Conservation (phyloP, 1,139 yeast species). For the Hansenula sp. region DNA sequence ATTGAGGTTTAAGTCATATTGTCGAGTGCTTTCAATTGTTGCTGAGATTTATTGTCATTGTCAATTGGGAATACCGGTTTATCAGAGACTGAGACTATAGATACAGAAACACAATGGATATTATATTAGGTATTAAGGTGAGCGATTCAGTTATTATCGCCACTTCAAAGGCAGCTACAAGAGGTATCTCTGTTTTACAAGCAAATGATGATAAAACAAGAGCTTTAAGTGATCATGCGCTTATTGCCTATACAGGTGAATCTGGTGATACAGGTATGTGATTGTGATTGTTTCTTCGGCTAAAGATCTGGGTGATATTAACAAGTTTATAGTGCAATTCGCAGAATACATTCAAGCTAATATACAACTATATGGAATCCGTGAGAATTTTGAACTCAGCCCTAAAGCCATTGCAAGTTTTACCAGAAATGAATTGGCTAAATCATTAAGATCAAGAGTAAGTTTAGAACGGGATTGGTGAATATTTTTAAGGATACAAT, state of each 20-base stretch:
- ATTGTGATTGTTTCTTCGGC: neutral
- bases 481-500: too few relatives aligned
- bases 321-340: constrained; percentile 69
- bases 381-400: constrained; percentile 78
- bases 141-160: constrained; percentile 80
- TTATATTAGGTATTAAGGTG: constrained; percentile 80
- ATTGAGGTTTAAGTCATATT: too few relatives aligned
- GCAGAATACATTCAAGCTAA: constrained; percentile 94
- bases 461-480: constrained; percentile 15
- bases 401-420: constrained; percentile 85
- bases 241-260: constrained; percentile 92
- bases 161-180: constrained; percentile 88
- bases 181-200: constrained; percentile 89
- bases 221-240: constrained; percentile 65
- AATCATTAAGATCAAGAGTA: constrained; percentile 73
- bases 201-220: constrained; percentile 87
- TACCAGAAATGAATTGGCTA: constrained; percentile 84
- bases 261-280: constrained; percentile 78
- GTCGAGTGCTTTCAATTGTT: too few relatives aligned
- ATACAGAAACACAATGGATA: constrained; percentile 56
- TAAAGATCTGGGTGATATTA: too few relatives aligned
- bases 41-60: too few relatives aligned
- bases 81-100: neutral
- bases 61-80: neutral
- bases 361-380: constrained; percentile 79